Evolutionary conservation across 2,329 filamentous ascomycete genomes (phyloP).

Genomic region (Pestalotiopsis sp.): DNA sequence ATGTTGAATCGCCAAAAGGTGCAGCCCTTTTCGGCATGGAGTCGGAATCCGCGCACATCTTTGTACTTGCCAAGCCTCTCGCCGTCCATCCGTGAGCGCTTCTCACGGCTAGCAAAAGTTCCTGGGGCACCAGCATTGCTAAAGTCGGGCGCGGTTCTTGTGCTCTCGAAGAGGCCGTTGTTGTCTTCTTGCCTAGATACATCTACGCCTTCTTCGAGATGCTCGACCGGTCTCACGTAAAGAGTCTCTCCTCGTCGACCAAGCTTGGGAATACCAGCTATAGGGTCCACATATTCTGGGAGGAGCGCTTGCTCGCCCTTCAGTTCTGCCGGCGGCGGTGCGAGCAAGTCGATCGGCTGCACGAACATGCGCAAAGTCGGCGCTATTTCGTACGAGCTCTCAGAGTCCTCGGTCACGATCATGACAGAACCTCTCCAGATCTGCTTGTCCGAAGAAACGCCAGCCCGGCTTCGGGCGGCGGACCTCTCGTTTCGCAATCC

Average conservation of each 20-base stretch:
- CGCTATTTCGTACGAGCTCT: slow-evolving; percentile 77
- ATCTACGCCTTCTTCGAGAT: slow-evolving; percentile 76
- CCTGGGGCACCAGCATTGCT: slow-evolving; percentile 49
- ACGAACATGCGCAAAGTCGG: slow-evolving; percentile 83
- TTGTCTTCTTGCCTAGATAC: slow-evolving; percentile 79
- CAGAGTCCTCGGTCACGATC: slow-evolving; percentile 87
- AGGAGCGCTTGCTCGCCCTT: slow-evolving; percentile 64
- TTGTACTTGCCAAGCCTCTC: slow-evolving; percentile 80
- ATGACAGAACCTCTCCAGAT: slow-evolving; percentile 93
- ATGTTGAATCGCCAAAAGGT: slow-evolving; percentile 99
- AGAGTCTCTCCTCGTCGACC: slow-evolving; percentile 82
- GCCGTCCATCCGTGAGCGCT: slow-evolving; percentile 64
- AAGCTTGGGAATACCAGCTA: slow-evolving; percentile 83
- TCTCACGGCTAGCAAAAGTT: slow-evolving; percentile 54
- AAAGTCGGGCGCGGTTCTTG: slow-evolving; percentile 52
- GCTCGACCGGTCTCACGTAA: slow-evolving; percentile 86
- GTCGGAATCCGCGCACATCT: slow-evolving; percentile 77
- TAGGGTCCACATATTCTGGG: slow-evolving; percentile 83
- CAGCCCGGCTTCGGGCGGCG: slow-evolving; percentile 36
- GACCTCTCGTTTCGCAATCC: slow-evolving; percentile 70
- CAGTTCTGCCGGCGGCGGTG: slow-evolving; percentile 72
- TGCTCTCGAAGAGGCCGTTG: slow-evolving; percentile 77
- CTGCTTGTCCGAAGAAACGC: slow-evolving; percentile 57
- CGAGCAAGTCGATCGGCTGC: slow-evolving; percentile 80
- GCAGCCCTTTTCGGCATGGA: slow-evolving; percentile 81